A percentile compares a stretch with the other conserved stretches of the same genome.
These are phyloP conservation scores for Pythium vanterpoolii DNA, from an alignment of 352 stramenopile species.

Conservation along the genomic window DNA sequence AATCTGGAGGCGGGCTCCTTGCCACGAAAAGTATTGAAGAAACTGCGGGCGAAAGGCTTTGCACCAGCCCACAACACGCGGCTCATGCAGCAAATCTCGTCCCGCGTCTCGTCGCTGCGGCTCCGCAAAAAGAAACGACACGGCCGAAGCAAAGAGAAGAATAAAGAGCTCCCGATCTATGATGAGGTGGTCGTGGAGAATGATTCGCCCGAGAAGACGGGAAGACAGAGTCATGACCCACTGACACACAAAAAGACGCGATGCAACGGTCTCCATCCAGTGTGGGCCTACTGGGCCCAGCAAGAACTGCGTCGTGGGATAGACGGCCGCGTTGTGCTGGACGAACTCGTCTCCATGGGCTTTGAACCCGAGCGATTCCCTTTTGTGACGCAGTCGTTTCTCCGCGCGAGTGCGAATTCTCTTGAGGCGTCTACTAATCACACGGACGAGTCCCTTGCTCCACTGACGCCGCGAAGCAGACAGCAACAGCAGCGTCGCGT, in stretches of 20 bases:
- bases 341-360: conserved; percentile 44
- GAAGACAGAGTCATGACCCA: neutral
- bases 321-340: conserved; percentile 48
- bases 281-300: conserved; percentile 68
- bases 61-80: conserved; percentile 39
- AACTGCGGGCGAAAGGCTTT: conserved; percentile 60
- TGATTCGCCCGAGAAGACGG: conserved; percentile 3
- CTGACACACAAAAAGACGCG: conserved; percentile 5
- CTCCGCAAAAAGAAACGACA: conserved; percentile 33
- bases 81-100: conserved; percentile 67
- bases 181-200: conserved; percentile 16
- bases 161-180: conserved; percentile 30
- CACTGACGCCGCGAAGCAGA: conserved; percentile 13
- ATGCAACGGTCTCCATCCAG: conserved; percentile 37
- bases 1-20: conserved; percentile 57
- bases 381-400: conserved; percentile 46
- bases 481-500: conserved; percentile 1
- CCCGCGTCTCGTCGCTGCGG: conserved; percentile 41
- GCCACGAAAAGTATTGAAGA: conserved; percentile 46
- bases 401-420: conserved; percentile 18
- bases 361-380: conserved; percentile 54
- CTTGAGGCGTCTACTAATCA: neutral
- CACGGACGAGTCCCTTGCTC: neutral
- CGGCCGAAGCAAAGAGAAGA: neutral
- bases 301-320: conserved; percentile 60